These are phyloP conservation scores for Pleodorina starrii DNA, from an alignment of 139 green algal species.

Conservation along the genomic window DNA sequence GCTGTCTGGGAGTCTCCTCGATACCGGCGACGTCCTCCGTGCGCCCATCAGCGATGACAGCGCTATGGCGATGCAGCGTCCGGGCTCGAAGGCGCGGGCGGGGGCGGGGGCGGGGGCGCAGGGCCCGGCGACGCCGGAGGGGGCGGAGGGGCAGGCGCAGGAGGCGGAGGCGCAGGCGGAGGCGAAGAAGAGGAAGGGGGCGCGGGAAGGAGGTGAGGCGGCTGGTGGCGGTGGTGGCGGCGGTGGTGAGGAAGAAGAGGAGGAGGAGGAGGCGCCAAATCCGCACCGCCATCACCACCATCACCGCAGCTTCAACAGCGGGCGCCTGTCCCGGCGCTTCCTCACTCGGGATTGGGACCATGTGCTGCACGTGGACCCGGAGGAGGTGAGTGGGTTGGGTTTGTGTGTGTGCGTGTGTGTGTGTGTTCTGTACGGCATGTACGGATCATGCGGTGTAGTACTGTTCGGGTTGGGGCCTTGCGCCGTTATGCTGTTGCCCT, in stretches of 20 bases:
- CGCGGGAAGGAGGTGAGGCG: not conserved
- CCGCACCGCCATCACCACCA: not conserved
- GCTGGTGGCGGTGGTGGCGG: too few species aligned
- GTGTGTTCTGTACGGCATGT: too few species aligned
- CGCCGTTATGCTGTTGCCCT: too few species aligned
- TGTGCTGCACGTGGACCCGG: slow-evolving; percentile 44
- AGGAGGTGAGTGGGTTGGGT: not conserved
- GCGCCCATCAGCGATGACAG: slow-evolving; percentile 25
- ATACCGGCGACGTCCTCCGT: not conserved
- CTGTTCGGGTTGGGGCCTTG: too few species aligned
- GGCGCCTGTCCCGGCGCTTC: not conserved
- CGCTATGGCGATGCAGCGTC: slow-evolving; percentile 13
- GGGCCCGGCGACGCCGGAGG: too few species aligned
- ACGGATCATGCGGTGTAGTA: too few species aligned
- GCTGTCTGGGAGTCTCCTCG: slow-evolving; percentile 1
- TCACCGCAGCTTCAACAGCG: not conserved
- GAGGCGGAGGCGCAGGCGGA: not conserved
- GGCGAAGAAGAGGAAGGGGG: not conserved
- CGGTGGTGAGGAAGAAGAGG: not conserved
- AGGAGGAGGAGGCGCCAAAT: not conserved
- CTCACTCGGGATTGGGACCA: slow-evolving; percentile 15
- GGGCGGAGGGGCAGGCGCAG: not conserved
- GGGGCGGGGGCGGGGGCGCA: not conserved
- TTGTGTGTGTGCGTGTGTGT: too few species aligned
- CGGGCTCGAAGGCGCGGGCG: not conserved